Conservation (phyloP, 441 rosid genomes). For the Populus hybrid region DNA sequence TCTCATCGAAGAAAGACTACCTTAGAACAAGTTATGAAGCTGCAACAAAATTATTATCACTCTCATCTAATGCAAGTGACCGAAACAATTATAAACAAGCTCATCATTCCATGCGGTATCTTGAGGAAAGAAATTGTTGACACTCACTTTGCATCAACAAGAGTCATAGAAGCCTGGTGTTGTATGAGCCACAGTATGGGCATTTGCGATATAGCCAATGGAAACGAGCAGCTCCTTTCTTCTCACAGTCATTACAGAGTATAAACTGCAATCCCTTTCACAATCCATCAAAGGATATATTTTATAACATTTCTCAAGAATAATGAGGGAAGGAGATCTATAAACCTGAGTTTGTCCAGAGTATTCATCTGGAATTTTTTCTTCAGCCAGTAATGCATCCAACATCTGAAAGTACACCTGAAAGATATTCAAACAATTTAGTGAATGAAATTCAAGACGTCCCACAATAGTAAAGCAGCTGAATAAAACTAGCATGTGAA, state of each 20-base stretch:
- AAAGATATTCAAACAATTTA: conserved; percentile 7
- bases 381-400: conserved; percentile 77
- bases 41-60: conserved; percentile 5
- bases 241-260: conserved; percentile 86
- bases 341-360: conserved; percentile 68
- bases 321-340: conserved; percentile 9
- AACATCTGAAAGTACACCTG: conserved; percentile 86
- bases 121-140: conserved; percentile 12
- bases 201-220: conserved; percentile 91
- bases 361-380: conserved; percentile 73
- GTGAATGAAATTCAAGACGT: conserved; percentile 2
- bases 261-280: conserved; percentile 43
- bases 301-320: not conserved
- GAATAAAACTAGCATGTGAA: not conserved
- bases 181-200: conserved; percentile 66
- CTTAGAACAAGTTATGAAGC: not conserved
- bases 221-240: conserved; percentile 62
- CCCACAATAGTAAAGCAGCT: not conserved
- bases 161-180: conserved; percentile 57
- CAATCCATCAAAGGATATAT: not conserved
- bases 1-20: not conserved
- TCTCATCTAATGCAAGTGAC: conserved; percentile 13
- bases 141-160: conserved; percentile 10
- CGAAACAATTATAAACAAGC: not conserved
- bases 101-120: not conserved